Conservation (phyloP, 108 stramenopile genomes). For the Craspedostauros australis region DNA sequence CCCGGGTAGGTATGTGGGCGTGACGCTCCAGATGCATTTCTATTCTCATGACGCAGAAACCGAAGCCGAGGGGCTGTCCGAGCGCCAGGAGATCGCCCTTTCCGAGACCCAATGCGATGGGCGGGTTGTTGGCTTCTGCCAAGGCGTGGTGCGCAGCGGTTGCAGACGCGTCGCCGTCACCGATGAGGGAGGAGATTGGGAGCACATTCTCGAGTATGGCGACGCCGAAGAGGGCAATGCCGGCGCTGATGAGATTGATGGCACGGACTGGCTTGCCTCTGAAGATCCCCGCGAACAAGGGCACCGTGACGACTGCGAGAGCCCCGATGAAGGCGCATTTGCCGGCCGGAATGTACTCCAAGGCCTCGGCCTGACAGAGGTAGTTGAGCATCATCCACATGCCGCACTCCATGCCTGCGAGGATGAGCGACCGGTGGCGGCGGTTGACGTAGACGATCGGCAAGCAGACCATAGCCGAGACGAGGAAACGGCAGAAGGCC, state of each 20-base stretch:
- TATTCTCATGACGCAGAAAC: slow-evolving; percentile 42
- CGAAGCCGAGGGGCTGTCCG: slow-evolving; percentile 49
- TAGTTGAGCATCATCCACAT: slow-evolving; percentile 13
- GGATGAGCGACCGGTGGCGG: slow-evolving; percentile 1
- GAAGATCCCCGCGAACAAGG: slow-evolving; percentile 27
- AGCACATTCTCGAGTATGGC: slow-evolving; percentile 10
- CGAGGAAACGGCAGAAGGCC: slow-evolving; percentile 16
- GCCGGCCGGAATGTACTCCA: slow-evolving; percentile 14
- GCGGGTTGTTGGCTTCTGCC: slow-evolving; percentile 20
- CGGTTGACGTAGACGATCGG: slow-evolving; percentile 2
- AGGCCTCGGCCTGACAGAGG: slow-evolving; percentile 14
- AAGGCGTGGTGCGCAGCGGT: too few species aligned
- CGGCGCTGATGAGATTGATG: slow-evolving; percentile 6
- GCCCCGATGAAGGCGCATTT: slow-evolving; percentile 54
- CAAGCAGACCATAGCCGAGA: slow-evolving; percentile 18
- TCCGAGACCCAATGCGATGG: slow-evolving; percentile 30
- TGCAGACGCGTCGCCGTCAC: slow-evolving; percentile 40
- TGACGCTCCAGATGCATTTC: slow-evolving; percentile 15
- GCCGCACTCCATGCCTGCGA: slow-evolving; percentile 13
- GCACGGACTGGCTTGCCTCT: slow-evolving; percentile 9
- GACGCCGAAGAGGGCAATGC: slow-evolving; percentile 8
- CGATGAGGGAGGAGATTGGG: slow-evolving; percentile 22
- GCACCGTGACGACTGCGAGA: slow-evolving; percentile 51
- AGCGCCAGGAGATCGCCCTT: slow-evolving; percentile 42
- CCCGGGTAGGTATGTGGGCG: slow-evolving; percentile 19